Evolutionary conservation across 1,284 basidiomycete genomes (phyloP), one percentile per base, ranked within the genome.

Genomic region (Austropuccinia psidii): DNA sequence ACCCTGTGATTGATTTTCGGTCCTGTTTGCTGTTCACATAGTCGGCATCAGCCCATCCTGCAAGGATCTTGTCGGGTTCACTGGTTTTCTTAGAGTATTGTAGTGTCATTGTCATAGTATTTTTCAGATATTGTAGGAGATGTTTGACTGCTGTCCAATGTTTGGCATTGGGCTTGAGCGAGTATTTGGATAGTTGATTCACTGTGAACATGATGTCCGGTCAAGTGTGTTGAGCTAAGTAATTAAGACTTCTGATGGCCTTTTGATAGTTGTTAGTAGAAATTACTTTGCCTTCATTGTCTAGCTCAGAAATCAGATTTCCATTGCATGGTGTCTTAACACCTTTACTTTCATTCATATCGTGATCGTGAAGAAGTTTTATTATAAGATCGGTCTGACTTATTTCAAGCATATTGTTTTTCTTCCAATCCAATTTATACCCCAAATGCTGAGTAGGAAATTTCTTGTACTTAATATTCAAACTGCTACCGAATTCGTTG

Each of bases 41-140:
- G 27, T 61, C 58, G 11, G 64, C 64, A 66, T 66, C 33, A 19
- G 64, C 64, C 64, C 64, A 66, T 1, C 64, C 64, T 21, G 27
- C n/a, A n/a, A n/a, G 4, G 50, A 31, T n/a, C n/a, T n/a, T n/a
- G n/a, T n/a, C n/a, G n/a, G n/a, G n/a, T n/a, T n/a, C n/a, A n/a
- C n/a, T n/a, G n/a, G n/a, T n/a, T n/a, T n/a, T 29, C 43, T 27
- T n/a, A 2, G 43, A 4, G 21, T 60, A 60, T 0, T 17, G 39
- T 7, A 64, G n/a, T 24, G n/a, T 41, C 1, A 47, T 47, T 21
- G 3, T 24, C 45, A 2, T 4, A 13, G 60, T 8, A 24, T 41
- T 41, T n/a, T 47, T 21, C 1, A 64, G 5, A 47, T 65, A 65
- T 11, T 29, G 27, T 4, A 65, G 24, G 1, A 65, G 31, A 33